Base-by-base conservation (phyloP, 805 yeast species). In the Starmerella etchellsii region DNA sequence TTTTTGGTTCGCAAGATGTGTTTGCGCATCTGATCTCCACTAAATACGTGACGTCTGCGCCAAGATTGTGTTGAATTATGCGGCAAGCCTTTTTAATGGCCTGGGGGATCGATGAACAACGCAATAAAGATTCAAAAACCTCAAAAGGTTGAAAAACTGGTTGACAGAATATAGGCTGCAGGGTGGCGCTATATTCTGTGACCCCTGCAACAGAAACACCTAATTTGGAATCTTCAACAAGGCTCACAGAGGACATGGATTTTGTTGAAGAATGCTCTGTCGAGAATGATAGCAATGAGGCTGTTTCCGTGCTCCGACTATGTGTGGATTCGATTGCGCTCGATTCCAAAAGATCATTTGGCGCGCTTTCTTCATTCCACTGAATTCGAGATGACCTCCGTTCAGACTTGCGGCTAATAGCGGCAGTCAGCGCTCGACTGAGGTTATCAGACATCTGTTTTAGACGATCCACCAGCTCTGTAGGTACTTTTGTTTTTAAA, bases 1-100 rank as follows among this genome's bases (percentile, higher is more conserved):
- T 29, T 14, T 24, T 18, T 23, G 25, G 7, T 23, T 23, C 25
- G 25, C 25, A 23, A 8, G 10, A 23, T 7, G 7, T 15, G 11
- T 30, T 7, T 30, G 11, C 21, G 21, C 7, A 7, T 1, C 56
- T 45, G 7, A 52, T 44, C 36, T 57, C 59, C 1, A 55, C 48
- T 3, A 54, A 46, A 40, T 56, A 57, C 5, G 50, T 60, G 14
- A 51, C 24, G 20, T 46, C 44, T 18, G 54, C 39, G 2, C 53
- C 57, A 15, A 57, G 35, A 34, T 50, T 41, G 14, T 40, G 44
- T 34, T 47, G 40, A 8, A 56, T 47, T n/a, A 54, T 45, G 25
- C 46, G 36, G 28, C 54, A 49, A 2, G 59, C 59, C 36, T 47
- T 52, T 11, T 49, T 53, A 13, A 54, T 43, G 2, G 57, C 59